phyloP scores from a whole-genome alignment of 495 filamentous ascomycete species.

The Aspergillus sparsus region DNA sequence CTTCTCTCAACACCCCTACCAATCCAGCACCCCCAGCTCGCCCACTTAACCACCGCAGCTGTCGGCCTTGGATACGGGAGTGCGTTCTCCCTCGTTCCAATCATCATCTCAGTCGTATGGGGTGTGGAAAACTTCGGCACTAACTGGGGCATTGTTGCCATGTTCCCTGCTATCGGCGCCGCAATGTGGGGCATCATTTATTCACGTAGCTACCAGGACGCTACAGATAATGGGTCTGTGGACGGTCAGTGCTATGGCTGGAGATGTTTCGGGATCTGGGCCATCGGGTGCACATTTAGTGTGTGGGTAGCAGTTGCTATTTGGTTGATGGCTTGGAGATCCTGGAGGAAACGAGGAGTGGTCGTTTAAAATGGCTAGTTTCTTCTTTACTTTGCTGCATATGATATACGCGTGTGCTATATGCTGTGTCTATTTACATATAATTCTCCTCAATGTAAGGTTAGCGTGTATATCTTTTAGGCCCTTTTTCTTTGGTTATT shows the following conservation, averaged over 20 bases:
- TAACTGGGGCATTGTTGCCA: constrained; percentile 93
- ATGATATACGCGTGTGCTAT: too few relatives aligned
- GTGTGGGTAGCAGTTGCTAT: constrained; percentile 74
- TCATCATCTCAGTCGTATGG: constrained; percentile 93
- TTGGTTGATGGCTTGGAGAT: constrained; percentile 81
- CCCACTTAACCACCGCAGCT: constrained; percentile 76
- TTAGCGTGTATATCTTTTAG: not conserved
- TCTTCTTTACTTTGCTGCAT: not conserved
- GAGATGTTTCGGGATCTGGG: constrained; percentile 85
- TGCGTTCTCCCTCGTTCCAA: constrained; percentile 83
- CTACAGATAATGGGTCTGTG: constrained; percentile 37
- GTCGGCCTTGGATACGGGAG: constrained; percentile 92
- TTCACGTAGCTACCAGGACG: constrained; percentile 74
- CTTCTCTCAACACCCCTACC: constrained; percentile 71
- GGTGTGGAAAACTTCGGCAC: constrained; percentile 98
- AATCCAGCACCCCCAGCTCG: constrained; percentile 65
- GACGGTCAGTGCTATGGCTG: constrained; percentile 64
- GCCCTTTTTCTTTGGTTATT: not conserved
- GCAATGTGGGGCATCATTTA: constrained; percentile 86
- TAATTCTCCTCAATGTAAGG: too few relatives aligned
- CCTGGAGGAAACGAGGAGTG: constrained; percentile 79
- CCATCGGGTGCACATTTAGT: constrained; percentile 64
- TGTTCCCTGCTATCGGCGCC: constrained; percentile 83
- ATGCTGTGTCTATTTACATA: too few relatives aligned
- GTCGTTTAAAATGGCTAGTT: constrained; percentile 55